phyloP scores from a whole-genome alignment of 805 yeast genomes.

The Blastobotrys chiropterorum region DNA sequence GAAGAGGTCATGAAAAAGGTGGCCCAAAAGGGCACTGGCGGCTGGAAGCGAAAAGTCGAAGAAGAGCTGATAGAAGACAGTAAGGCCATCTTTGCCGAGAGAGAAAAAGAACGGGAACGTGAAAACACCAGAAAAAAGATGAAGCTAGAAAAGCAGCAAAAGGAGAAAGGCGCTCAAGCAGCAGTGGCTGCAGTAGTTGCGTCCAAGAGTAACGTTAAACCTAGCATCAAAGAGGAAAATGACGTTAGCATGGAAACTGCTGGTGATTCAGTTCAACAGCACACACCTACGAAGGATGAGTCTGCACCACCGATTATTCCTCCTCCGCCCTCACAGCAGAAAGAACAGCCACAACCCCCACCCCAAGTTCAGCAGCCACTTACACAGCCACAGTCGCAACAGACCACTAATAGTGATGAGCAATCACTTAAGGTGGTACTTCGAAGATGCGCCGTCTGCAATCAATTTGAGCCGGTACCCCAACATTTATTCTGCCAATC shows the following conservation, averaged over 20 bases:
- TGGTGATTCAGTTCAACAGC: not conserved
- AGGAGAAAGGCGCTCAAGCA: conserved; percentile 14
- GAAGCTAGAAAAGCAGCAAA: conserved; percentile 15
- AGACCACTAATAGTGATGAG: not conserved
- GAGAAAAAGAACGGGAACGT: conserved; percentile 22
- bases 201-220: not conserved
- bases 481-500: conserved; percentile 49
- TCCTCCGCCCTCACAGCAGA: not conserved
- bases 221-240: not conserved
- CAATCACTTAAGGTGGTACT: conserved; percentile 12
- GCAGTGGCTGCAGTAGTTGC: not conserved
- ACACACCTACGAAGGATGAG: not conserved
- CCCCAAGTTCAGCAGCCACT: not conserved
- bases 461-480: conserved; percentile 32
- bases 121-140: conserved; percentile 11
- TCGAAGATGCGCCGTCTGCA: conserved; percentile 54
- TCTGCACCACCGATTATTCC: not conserved
- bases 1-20: conserved; percentile 49
- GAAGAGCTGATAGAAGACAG: conserved; percentile 54
- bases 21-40: conserved; percentile 45
- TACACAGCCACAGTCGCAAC: not conserved
- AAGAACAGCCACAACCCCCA: not conserved
- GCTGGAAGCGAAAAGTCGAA: conserved; percentile 60
- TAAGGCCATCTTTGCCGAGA: conserved; percentile 24
- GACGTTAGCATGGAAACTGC: not conserved